Percentiles rank a stretch among this genome's conserved stretches.
These are phyloP conservation scores for Fistulina hepatica DNA, from an alignment of 1,284 basidiomycete species.

Conservation along the genomic window DNA sequence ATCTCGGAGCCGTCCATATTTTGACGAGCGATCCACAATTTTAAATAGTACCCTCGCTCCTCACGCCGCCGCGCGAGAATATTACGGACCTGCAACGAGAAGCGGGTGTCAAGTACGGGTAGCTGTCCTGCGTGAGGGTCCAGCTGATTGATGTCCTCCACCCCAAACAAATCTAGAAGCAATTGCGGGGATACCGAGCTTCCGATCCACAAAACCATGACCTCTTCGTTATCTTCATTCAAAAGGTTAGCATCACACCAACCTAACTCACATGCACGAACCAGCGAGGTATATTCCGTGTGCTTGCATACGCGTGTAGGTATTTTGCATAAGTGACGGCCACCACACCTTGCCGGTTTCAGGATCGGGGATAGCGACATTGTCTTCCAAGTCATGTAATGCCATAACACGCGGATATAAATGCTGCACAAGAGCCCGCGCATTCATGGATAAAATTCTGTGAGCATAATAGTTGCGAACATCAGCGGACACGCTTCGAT, in stretches of 20 bases:
- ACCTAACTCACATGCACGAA: constrained; percentile 25
- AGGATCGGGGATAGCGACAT: constrained; percentile 51
- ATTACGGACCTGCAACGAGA: constrained; percentile 82
- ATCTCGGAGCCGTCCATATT: constrained; percentile 91
- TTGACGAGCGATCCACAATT: constrained; percentile 79
- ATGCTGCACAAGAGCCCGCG: constrained; percentile 63
- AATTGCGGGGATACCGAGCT: constrained; percentile 72
- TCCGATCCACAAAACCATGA: constrained; percentile 89
- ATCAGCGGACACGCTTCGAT: constrained; percentile 83
- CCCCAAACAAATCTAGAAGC: constrained; percentile 78
- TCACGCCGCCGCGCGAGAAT: constrained; percentile 64
- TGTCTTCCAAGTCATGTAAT: constrained; percentile 73
- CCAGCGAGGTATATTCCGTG: constrained; percentile 89
- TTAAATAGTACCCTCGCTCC: constrained; percentile 48
- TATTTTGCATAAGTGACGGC: constrained; percentile 77
- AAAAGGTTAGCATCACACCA: not conserved
- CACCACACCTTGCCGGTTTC: constrained; percentile 50
- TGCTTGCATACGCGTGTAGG: constrained; percentile 82
- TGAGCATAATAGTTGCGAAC: constrained; percentile 85
- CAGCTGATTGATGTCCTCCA: constrained; percentile 67
- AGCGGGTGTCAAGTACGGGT: constrained; percentile 62
- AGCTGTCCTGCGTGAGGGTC: constrained; percentile 60
- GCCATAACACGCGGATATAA: constrained; percentile 89
- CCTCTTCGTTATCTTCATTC: constrained; percentile 84
- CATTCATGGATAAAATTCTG: constrained; percentile 59